Evolutionary conservation across 805 yeast species (phyloP).

Genomic region (Brettanomyces naardenensis): DNA sequence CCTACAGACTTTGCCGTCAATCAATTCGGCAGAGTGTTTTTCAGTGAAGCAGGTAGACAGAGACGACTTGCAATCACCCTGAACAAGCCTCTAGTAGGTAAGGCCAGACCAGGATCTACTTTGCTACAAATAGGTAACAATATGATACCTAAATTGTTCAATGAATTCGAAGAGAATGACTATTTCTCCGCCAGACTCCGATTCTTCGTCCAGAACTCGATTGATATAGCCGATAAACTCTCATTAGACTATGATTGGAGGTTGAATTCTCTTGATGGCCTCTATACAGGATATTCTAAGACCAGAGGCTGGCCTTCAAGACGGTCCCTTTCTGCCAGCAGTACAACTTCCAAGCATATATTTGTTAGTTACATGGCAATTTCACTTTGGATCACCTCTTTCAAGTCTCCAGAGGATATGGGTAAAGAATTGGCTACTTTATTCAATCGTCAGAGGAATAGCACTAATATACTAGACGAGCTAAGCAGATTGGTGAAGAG

Average conservation of each 20-base stretch:
- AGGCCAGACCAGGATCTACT: conserved; percentile 25
- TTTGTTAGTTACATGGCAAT: neutral
- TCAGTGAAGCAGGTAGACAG: conserved; percentile 2
- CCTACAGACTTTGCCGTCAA: conserved; percentile 16
- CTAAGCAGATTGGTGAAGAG: neutral
- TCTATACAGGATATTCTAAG: conserved; percentile 13
- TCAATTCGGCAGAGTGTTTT: conserved; percentile 15
- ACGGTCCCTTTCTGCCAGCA: neutral
- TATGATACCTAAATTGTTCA: conserved; percentile 14
- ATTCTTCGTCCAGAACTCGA: conserved; percentile 17
- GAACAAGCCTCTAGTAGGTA: conserved; percentile 21
- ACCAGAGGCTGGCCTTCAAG: conserved; percentile 12
- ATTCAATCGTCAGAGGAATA: neutral
- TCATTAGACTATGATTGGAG: conserved; percentile 22
- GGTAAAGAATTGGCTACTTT: conserved; percentile 2
- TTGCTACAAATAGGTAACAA: conserved; percentile 22
- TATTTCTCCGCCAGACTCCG: conserved; percentile 17
- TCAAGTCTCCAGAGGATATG: neutral
- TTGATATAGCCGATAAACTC: conserved; percentile 24
- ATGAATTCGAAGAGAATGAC: conserved; percentile 17
- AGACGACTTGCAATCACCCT: conserved; percentile 19
- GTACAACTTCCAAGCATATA: neutral
- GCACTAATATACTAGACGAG: neutral
- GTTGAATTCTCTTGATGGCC: conserved; percentile 12
- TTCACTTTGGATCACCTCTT: neutral